A percentile compares a stretch with the other conserved stretches of the same genome.
phyloP scores from a whole-genome alignment of 164 flowering plant species.

The Vitis riparia region DNA sequence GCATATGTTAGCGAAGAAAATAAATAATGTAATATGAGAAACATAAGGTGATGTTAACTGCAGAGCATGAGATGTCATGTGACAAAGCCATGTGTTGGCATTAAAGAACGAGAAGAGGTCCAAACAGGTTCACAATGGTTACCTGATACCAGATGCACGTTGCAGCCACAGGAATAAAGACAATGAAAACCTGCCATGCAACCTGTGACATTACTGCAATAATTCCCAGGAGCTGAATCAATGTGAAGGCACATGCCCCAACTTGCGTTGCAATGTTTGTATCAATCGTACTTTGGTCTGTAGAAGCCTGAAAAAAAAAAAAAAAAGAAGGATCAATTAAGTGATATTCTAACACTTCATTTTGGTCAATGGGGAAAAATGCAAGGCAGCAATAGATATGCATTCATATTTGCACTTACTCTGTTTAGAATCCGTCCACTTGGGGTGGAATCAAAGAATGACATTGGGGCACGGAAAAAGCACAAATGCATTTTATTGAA shows the following conservation, averaged over 20 bases:
- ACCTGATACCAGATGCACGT: constrained; percentile 68
- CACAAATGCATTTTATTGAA: constrained; percentile 61
- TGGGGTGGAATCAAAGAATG: constrained; percentile 80
- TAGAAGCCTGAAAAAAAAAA: constrained; percentile 61
- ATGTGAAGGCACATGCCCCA: constrained; percentile 36
- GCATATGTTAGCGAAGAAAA: no score
- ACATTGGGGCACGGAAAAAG: constrained; percentile 75
- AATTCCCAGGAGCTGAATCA: constrained; percentile 58
- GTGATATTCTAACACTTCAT: not conserved
- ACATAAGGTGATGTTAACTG: no score
- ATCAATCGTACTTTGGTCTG: constrained; percentile 75
- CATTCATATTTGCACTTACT: constrained; percentile 31
- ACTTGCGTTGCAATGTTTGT: constrained; percentile 33
- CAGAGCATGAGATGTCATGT: no score
- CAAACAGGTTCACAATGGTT: not conserved
- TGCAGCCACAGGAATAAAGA: constrained; percentile 55
- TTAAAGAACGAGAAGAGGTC: no score
- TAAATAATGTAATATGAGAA: no score
- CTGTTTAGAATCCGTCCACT: constrained; percentile 67
- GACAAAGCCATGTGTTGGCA: no score
- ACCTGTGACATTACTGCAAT: constrained; percentile 73
- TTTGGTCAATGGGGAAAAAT: no score
- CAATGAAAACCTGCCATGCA: constrained; percentile 66
- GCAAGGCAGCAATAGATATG: no score
- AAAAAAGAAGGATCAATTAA: not conserved